Evolutionary conservation across 2,329 filamentous ascomycete species (phyloP).

Genomic region (Penicillium sclerotigenum): DNA sequence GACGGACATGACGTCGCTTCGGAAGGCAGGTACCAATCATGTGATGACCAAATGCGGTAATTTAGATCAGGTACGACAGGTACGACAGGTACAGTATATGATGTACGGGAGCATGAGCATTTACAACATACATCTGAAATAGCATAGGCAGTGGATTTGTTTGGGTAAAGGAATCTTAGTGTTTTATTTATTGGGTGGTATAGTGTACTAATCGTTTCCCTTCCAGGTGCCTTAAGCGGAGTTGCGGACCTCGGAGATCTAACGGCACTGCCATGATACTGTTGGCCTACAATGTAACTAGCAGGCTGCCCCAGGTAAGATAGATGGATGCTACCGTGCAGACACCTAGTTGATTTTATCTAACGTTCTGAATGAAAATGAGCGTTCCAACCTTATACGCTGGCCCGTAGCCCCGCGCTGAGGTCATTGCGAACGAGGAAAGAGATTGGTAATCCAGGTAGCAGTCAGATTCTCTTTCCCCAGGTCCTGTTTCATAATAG

Average conservation of each 20-base stretch:
- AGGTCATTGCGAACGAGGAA: neutral
- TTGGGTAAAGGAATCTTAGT: neutral
- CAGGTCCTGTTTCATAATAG: neutral
- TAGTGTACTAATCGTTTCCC: neutral
- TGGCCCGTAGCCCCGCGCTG: neutral
- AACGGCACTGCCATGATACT: neutral
- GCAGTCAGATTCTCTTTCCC: neutral
- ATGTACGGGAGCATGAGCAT: neutral
- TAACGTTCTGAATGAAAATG: neutral
- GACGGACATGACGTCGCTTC: constrained; percentile 5
- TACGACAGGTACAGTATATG: neutral
- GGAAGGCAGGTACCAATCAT: constrained; percentile 7
- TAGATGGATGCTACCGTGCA: too few relatives aligned
- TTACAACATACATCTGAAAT: neutral
- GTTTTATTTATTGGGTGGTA: neutral
- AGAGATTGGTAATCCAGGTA: constrained; percentile 8
- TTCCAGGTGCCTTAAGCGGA: neutral
- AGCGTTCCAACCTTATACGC: neutral
- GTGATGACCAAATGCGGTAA: constrained; percentile 7
- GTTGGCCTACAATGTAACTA: neutral
- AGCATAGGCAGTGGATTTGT: neutral
- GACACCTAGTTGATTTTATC: too few relatives aligned
- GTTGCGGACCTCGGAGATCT: neutral
- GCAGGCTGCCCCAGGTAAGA: neutral
- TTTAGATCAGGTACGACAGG: neutral